Evolutionary conservation across 352 stramenopile genomes (phyloP), one percentile per base, ranked within the genome.

Genomic region (Pythium volutum): DNA sequence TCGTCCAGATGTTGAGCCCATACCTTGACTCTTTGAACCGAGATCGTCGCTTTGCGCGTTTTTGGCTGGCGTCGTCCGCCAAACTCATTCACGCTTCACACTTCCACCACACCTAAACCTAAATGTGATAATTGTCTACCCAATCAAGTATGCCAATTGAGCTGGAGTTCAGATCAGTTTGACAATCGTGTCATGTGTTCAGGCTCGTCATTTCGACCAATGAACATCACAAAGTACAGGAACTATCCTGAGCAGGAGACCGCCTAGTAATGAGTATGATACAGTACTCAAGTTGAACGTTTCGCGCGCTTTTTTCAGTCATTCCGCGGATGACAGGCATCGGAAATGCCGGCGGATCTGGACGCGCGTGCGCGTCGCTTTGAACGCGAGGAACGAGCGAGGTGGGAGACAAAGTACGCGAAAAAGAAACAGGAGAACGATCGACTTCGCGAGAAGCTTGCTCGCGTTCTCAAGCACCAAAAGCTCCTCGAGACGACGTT

Each of bases 401-500:
- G 53, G 16, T 91, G 82, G 82, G 49, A 46, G 5, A 41, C 69
- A 33, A 80, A 91, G 54, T 78, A 81, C 34, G 48, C 62, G 47
- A 39, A 64, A 49, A 62, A 88, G 56, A 66, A 83, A 36, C 68
- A 63, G 4, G 86, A 68, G 25, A 88, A 89, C 64, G 36, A 57
- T 25, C 55, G 39, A 11, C 79, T 89, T 18, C 64, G 82, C 18
- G 59, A 75, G 31, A 62, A 88, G 38, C 55, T 75, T 3, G 48
- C 46, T 16, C 62, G 60, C 39, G 67, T 89, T 26, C 54, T 70
- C 8, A 85, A 75, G 55, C 71, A 77, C 29, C 88, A 89, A 59
- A 81, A 84, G 55, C 59, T 89, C 23, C 67, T 89, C 27, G 79
- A 93, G 55, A 62, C 69, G 46, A 82, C 79, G 36, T 59, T 91